Percentiles rank a stretch among this genome's conserved stretches.
Evolutionary conservation across 352 stramenopile species (phyloP).

Genomic region (Thalassiosira livingstoniorum): DNA sequence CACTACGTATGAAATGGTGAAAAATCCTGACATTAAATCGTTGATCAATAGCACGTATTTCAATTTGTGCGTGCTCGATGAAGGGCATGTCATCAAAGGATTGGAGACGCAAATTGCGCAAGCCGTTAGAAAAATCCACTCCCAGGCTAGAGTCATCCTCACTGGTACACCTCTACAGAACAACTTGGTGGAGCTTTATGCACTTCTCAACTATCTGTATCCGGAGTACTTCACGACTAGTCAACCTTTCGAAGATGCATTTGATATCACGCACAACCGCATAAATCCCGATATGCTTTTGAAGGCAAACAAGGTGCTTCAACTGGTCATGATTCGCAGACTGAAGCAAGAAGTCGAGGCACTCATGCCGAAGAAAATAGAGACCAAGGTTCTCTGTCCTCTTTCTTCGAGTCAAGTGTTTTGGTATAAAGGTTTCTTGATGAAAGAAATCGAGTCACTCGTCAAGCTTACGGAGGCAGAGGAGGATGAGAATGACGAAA

Average conservation of each 20-base stretch:
- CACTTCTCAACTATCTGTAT: conserved; percentile 93
- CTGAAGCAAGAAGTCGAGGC: conserved; percentile 95
- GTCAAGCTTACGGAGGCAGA: conserved; percentile 35
- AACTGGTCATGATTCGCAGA: conserved; percentile 93
- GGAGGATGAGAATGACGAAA: conserved; percentile 13
- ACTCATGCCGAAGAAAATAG: conserved; percentile 93
- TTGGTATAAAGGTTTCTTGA: conserved; percentile 96
- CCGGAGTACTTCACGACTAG: conserved; percentile 92
- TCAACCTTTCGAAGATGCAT: conserved; percentile 92
- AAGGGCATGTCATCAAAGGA: conserved; percentile 96
- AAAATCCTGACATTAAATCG: conserved; percentile 53
- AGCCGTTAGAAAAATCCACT: conserved; percentile 76
- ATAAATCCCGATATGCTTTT: conserved; percentile 66
- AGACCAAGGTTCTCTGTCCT: conserved; percentile 87
- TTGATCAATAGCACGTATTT: conserved; percentile 68
- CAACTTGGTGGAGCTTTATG: conserved; percentile 95
- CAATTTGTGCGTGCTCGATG: conserved; percentile 93
- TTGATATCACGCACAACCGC: conserved; percentile 80
- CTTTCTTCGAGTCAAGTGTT: conserved; percentile 95
- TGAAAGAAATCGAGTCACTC: conserved; percentile 79
- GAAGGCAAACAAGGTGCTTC: conserved; percentile 76
- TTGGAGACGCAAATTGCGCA: conserved; percentile 82
- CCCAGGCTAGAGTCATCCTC: conserved; percentile 87
- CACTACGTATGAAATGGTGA: conserved; percentile 96
- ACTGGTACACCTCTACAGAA: conserved; percentile 95